Evolutionary conservation across 1,139 yeast species (phyloP).

Genomic region (Geotrichum bryndzae): DNA sequence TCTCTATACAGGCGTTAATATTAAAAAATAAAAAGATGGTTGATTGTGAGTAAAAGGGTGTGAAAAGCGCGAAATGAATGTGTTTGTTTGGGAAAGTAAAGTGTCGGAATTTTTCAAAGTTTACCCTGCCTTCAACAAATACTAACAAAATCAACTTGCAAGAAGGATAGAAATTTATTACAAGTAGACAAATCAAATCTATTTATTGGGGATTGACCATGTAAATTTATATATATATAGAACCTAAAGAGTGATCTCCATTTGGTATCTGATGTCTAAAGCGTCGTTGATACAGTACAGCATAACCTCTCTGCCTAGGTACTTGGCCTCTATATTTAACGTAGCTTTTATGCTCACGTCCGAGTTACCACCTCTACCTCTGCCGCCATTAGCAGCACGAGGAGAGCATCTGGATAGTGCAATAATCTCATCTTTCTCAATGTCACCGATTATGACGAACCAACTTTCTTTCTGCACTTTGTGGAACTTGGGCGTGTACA

Average conservation of each 20-base stretch:
- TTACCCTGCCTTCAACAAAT: neutral
- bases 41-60: neutral
- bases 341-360: slow-evolving; percentile 11
- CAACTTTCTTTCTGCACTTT: slow-evolving; percentile 91
- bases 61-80: neutral
- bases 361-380: neutral
- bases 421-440: slow-evolving; percentile 24
- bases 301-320: slow-evolving; percentile 11
- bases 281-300: slow-evolving; percentile 26
- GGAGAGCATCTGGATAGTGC: slow-evolving; percentile 26
- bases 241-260: slow-evolving; percentile 12
- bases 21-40: neutral
- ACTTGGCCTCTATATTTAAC: slow-evolving; percentile 15
- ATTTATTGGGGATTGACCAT: neutral
- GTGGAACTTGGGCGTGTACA: slow-evolving; percentile 77
- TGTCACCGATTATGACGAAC: slow-evolving; percentile 65
- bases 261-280: slow-evolving; percentile 18
- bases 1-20: neutral
- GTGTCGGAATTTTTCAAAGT: neutral
- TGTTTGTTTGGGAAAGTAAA: neutral
- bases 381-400: slow-evolving; percentile 13
- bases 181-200: neutral
- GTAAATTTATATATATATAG: neutral
- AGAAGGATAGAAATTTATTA: neutral
- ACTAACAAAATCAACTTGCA: neutral